A percentile compares a stretch with the other conserved stretches of the same genome.
Evolutionary conservation across 306 rosid species (phyloP).

Genomic region (Quercus ilex): DNA sequence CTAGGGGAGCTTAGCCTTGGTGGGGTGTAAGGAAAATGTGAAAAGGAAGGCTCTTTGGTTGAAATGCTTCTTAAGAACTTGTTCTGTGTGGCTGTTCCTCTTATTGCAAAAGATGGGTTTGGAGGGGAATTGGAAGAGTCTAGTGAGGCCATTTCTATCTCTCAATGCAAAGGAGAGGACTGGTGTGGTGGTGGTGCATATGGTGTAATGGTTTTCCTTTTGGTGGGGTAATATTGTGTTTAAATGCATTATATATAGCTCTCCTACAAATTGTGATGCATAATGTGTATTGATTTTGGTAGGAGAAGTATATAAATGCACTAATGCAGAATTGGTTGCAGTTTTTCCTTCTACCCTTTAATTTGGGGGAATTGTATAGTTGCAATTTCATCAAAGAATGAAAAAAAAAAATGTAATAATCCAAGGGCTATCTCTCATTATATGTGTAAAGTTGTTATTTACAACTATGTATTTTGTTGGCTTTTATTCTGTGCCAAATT

Average conservation of each 20-base stretch:
- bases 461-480: too few species aligned
- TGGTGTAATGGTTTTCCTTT: background rate
- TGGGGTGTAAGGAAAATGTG: slow-evolving; percentile 48
- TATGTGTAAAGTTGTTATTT: too few species aligned
- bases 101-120: slow-evolving; percentile 50
- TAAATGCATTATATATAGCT: background rate
- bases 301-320: background rate
- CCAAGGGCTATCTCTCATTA: too few species aligned
- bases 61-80: slow-evolving; percentile 61
- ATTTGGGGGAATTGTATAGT: background rate
- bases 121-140: slow-evolving; percentile 55
- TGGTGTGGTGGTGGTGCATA: background rate
- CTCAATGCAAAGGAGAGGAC: background rate
- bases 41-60: slow-evolving; percentile 56
- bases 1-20: slow-evolving; percentile 53
- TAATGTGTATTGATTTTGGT: background rate
- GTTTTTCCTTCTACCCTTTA: background rate
- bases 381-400: background rate
- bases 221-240: background rate
- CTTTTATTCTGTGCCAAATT: too few species aligned
- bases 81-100: slow-evolving; percentile 20
- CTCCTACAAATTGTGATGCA: background rate
- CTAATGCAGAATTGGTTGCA: background rate
- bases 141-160: slow-evolving; percentile 29
- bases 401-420: too few species aligned